Evolutionary conservation across 306 rosid species (phyloP).

Genomic region (Medicago truncatula): DNA sequence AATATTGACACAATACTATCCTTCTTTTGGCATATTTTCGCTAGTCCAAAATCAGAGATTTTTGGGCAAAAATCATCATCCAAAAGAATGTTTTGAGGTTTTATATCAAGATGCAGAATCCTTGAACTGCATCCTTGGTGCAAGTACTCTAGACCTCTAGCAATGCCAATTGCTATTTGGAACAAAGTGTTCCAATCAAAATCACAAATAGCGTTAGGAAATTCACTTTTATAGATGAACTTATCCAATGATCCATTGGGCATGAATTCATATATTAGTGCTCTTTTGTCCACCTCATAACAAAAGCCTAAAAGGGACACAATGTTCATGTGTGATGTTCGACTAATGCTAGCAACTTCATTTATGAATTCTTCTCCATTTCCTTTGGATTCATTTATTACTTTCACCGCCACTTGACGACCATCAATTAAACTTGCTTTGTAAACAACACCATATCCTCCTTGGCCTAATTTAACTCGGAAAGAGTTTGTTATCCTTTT

Average conservation of each 20-base stretch:
- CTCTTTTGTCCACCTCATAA: slow-evolving; percentile 39
- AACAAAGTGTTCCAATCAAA: slow-evolving; percentile 3
- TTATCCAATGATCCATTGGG: slow-evolving; percentile 52
- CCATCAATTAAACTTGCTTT: slow-evolving; percentile 48
- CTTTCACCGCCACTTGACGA: slow-evolving; percentile 47
- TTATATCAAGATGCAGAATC: slow-evolving; percentile 21
- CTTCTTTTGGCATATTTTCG: slow-evolving; percentile 43
- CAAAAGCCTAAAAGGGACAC: slow-evolving; percentile 41
- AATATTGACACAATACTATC: slow-evolving; percentile 43
- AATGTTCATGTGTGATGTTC: slow-evolving; percentile 46
- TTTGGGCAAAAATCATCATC: slow-evolving; percentile 1
- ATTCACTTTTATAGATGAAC: slow-evolving; percentile 13
- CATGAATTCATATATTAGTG: slow-evolving; percentile 51
- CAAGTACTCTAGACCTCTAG: slow-evolving; percentile 53
- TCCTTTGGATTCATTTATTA: slow-evolving; percentile 34
- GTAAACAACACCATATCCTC: slow-evolving; percentile 53
- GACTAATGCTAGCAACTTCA: slow-evolving; percentile 53
- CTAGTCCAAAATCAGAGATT: slow-evolving; percentile 49
- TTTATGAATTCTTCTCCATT: slow-evolving; percentile 54
- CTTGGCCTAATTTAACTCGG: slow-evolving; percentile 41
- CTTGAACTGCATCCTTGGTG: slow-evolving; percentile 22
- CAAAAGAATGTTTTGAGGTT: slow-evolving; percentile 24
- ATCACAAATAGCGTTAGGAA: neutral
- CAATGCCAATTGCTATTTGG: slow-evolving; percentile 27
- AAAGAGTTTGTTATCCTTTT: slow-evolving; percentile 49